phyloP scores from a whole-genome alignment of 139 green algal genomes.

The Eudorina sp. region DNA sequence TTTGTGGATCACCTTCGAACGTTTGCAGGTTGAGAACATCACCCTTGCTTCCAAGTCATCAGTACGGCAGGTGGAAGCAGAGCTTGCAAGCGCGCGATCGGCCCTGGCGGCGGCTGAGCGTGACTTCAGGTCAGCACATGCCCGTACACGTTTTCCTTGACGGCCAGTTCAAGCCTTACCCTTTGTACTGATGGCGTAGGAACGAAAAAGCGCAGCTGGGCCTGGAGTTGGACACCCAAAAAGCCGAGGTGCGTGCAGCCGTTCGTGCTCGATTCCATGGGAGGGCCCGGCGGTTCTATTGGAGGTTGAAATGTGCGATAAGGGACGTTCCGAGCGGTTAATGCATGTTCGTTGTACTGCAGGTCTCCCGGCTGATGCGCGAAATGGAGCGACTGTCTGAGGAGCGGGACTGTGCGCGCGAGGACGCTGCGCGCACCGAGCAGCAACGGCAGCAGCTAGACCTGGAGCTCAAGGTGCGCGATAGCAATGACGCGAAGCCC shows the following conservation, averaged over 20 bases:
- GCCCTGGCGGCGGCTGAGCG: conserved; percentile 51
- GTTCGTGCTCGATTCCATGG: too few species aligned
- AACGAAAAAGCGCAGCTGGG: conserved; percentile 59
- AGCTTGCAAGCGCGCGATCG: conserved; percentile 74
- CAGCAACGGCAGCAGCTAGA: conserved; percentile 65
- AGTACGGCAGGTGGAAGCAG: conserved; percentile 69
- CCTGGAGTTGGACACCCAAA: conserved; percentile 52
- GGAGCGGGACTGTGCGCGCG: conserved; percentile 75
- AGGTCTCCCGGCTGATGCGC: conserved; percentile 66
- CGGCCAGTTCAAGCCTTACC: too few species aligned
- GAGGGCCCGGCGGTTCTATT: too few species aligned
- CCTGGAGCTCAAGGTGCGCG: conserved; percentile 67
- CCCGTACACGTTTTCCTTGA: too few species aligned
- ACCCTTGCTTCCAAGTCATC: conserved; percentile 71
- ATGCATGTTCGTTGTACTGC: too few species aligned
- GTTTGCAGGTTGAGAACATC: conserved; percentile 75
- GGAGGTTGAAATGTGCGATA: too few species aligned
- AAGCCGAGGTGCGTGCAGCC: not conserved
- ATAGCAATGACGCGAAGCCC: too few species aligned
- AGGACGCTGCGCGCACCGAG: conserved; percentile 72
- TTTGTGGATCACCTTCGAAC: too few species aligned
- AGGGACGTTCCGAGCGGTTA: too few species aligned
- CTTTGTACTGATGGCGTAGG: conserved; percentile 30
- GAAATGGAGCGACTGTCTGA: conserved; percentile 82
- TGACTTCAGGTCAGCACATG: conserved; percentile 20